These are phyloP conservation scores for Amaranthus cruentus DNA, from an alignment of 148 eudicot species.

Conservation along the genomic window DNA sequence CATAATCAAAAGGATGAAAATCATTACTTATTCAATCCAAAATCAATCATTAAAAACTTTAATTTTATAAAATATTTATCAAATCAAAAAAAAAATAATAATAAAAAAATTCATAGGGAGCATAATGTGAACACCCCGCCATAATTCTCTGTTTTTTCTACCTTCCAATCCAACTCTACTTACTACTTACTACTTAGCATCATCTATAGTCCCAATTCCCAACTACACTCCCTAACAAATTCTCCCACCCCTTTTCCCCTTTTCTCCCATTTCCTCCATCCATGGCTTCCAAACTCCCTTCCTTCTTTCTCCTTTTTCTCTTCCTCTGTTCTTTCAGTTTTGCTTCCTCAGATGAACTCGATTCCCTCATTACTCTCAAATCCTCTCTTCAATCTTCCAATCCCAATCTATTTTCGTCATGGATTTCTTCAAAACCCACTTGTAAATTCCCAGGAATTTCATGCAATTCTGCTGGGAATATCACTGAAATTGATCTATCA, in stretches of 20 bases:
- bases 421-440: constrained; percentile 26
- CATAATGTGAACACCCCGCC: constrained; percentile 16
- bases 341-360: constrained; percentile 16
- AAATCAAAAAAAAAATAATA: too few relatives aligned
- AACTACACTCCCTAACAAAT: constrained; percentile 20
- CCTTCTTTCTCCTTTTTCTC: constrained; percentile 12
- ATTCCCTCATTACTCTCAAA: constrained; percentile 34
- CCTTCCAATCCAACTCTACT: constrained; percentile 15
- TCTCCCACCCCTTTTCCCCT: background rate
- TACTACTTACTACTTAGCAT: background rate
- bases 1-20: too few relatives aligned
- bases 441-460: constrained; percentile 36
- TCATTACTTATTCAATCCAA: too few relatives aligned
- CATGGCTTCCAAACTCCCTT: constrained; percentile 9
- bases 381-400: constrained; percentile 32
- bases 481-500: constrained; percentile 57
- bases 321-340: constrained; percentile 13
- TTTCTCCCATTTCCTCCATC: background rate
- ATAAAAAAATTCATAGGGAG: background rate
- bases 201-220: background rate
- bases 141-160: background rate
- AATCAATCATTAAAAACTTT: too few relatives aligned
- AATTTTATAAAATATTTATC: too few relatives aligned
- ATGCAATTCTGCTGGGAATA: constrained; percentile 30
- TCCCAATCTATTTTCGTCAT: constrained; percentile 31